Percentiles rank a stretch among this genome's conserved stretches.
Conservation (phyloP, 345 rosid species). For the Zanthoxylum bungeanum region DNA sequence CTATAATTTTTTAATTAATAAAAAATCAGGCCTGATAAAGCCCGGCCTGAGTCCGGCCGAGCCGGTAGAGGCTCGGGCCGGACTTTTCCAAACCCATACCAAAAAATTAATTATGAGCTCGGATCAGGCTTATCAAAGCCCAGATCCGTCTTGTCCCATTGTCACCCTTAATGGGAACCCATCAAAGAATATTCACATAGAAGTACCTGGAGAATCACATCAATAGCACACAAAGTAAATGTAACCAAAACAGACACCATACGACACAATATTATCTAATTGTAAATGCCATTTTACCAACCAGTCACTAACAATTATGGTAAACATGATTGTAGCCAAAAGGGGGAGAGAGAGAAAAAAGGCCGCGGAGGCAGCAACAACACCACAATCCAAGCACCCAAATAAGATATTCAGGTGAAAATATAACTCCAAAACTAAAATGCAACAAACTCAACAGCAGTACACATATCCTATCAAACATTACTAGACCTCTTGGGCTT, state of each 20-base stretch:
- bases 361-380: background rate
- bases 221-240: background rate
- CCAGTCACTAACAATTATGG: background rate
- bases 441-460: background rate
- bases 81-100: no score
- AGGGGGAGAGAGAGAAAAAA: no score
- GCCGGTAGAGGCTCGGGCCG: no score
- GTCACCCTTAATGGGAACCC: no score
- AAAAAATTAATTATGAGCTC: no score
- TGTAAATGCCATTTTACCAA: background rate
- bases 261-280: background rate
- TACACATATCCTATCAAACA: background rate
- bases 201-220: background rate
- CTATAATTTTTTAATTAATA: no score
- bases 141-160: no score
- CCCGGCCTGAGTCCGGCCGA: no score
- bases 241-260: background rate
- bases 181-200: background rate
- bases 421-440: conserved; percentile 10
- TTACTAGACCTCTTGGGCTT: conserved; percentile 29
- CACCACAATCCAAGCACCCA: conserved; percentile 16
- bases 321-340: background rate
- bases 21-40: no score
- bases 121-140: no score
- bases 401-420: conserved; percentile 31